These are phyloP conservation scores for Xylariaceae sp. DNA, from an alignment of 2,329 filamentous ascomycete species.

Conservation along the genomic window DNA sequence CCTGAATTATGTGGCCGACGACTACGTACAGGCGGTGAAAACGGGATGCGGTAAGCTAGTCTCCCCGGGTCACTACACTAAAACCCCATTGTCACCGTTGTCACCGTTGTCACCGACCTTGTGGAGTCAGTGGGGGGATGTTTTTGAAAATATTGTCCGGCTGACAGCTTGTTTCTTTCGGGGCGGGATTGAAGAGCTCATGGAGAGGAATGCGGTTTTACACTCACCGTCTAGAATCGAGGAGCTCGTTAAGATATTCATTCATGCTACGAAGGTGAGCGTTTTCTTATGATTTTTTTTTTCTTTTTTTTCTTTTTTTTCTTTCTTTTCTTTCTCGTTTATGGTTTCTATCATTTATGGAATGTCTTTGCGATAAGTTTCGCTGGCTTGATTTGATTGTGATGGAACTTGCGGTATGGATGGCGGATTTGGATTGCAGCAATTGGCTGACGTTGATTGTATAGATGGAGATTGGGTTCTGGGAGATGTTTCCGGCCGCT, in stretches of 20 bases:
- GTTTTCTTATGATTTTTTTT: background rate
- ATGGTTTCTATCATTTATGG: too few relatives aligned
- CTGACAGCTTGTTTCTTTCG: background rate
- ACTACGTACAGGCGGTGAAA: slow-evolving; percentile 68
- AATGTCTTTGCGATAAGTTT: too few relatives aligned
- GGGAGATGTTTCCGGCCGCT: slow-evolving; percentile 46
- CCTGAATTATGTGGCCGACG: slow-evolving; percentile 75
- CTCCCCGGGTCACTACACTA: background rate
- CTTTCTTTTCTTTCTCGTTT: background rate
- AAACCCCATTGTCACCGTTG: too few relatives aligned
- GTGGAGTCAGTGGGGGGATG: too few relatives aligned
- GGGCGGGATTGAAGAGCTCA: slow-evolving; percentile 47
- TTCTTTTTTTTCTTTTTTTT: background rate
- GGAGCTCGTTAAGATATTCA: slow-evolving; percentile 76
- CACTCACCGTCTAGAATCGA: slow-evolving; percentile 73
- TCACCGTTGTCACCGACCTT: too few relatives aligned
- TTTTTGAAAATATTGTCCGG: background rate
- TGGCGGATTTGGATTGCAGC: background rate
- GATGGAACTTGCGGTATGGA: background rate
- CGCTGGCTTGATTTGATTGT: background rate
- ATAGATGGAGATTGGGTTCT: slow-evolving; percentile 51
- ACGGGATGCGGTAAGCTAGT: slow-evolving; percentile 58
- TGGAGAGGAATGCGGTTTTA: slow-evolving; percentile 68
- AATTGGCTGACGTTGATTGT: slow-evolving; percentile 14
- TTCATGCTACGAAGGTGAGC: slow-evolving; percentile 74